Evolutionary conservation across 352 stramenopile species (phyloP).

Genomic region (Globisporangium uncinulatum): DNA sequence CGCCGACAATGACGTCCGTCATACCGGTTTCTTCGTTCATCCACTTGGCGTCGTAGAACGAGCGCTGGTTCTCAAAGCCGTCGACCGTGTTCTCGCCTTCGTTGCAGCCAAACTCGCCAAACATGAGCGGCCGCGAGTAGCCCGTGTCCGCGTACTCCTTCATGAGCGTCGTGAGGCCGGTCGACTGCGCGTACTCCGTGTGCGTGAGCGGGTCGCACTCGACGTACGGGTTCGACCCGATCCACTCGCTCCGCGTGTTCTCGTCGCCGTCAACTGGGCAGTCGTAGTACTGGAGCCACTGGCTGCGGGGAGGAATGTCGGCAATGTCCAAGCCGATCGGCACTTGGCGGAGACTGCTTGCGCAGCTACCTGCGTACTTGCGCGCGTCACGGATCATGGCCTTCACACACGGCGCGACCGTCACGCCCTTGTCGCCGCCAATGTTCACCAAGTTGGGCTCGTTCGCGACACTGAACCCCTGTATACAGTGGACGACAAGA

Average conservation of each 20-base stretch:
- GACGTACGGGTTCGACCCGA: conserved; percentile 55
- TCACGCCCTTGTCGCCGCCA: conserved; percentile 18
- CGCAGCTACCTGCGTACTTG: conserved; percentile 35
- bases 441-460: conserved; percentile 43
- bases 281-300: conserved; percentile 44
- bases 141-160: conserved; percentile 29
- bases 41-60: conserved; percentile 68
- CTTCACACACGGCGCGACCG: conserved; percentile 42
- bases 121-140: conserved; percentile 44
- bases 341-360: conserved; percentile 23
- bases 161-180: conserved; percentile 40
- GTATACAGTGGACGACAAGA: not conserved
- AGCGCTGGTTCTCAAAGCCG: conserved; percentile 39
- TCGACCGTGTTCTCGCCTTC: conserved; percentile 42
- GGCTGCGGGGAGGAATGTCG: conserved; percentile 30
- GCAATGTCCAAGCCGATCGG: conserved; percentile 47
- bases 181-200: conserved; percentile 31
- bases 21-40: conserved; percentile 80
- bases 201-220: conserved; percentile 41
- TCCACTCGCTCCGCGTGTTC: conserved; percentile 32
- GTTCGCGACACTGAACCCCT: conserved; percentile 41
- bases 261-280: conserved; percentile 35
- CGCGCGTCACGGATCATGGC: conserved; percentile 37
- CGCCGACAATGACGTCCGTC: conserved; percentile 63
- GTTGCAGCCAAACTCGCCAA: conserved; percentile 56